Conservation (phyloP, 2,329 filamentous ascomycete species). For the Cytospora mali region DNA sequence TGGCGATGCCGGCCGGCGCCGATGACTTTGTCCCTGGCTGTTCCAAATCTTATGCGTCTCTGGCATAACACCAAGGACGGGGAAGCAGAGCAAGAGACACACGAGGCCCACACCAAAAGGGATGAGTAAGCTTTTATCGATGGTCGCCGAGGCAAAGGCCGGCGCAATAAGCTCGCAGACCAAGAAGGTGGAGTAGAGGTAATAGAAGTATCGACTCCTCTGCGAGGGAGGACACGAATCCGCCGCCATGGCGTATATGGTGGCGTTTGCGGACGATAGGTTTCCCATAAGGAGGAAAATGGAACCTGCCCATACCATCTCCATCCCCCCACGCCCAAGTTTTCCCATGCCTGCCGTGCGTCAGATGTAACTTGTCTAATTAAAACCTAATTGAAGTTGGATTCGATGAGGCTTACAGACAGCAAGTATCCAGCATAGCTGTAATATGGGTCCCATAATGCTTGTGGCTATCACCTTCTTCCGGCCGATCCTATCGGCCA, state of each 20-base stretch:
- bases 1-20: conserved; percentile 12
- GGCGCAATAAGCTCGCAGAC: conserved; percentile 28
- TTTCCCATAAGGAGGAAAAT: conserved; percentile 28
- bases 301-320: conserved; percentile 24
- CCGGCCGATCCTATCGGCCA: conserved; percentile 27
- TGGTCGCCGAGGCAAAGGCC: conserved; percentile 22
- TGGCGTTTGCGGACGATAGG: conserved; percentile 27
- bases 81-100: conserved; percentile 20
- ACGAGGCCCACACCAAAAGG: conserved; percentile 24
- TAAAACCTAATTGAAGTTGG: background rate
- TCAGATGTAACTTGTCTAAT: background rate
- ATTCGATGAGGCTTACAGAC: conserved; percentile 13
- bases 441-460: conserved; percentile 23
- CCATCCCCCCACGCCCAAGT: conserved; percentile 20
- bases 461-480: conserved; percentile 26
- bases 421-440: conserved; percentile 21
- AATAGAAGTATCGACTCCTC: conserved; percentile 28
- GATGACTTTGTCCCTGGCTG: background rate
- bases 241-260: conserved; percentile 28
- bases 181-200: conserved; percentile 28
- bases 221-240: conserved; percentile 26
- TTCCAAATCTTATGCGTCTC: conserved; percentile 20
- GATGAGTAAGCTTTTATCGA: conserved; percentile 22
- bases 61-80: conserved; percentile 21
- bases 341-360: conserved; percentile 16